Percentiles rank a stretch among this genome's conserved stretches.
phyloP scores from a whole-genome alignment of 1,284 basidiomycete species.

The Leccinum angustisporum region DNA sequence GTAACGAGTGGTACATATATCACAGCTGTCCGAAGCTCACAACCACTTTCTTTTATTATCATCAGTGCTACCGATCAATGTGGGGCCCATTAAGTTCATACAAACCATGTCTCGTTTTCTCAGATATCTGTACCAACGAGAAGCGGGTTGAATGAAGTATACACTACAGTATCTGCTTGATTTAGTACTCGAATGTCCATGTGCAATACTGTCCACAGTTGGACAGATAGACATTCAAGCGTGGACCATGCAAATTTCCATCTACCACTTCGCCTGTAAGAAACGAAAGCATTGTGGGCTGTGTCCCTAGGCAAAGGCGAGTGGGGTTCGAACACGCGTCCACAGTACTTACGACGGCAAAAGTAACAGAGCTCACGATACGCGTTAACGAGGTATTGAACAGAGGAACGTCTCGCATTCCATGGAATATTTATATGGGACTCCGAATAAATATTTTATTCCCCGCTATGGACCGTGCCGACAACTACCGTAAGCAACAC shows the following conservation, averaged over 20 bases:
- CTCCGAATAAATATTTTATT: slow-evolving; percentile 29
- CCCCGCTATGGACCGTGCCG: slow-evolving; percentile 25
- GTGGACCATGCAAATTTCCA: slow-evolving; percentile 55
- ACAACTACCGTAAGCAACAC: slow-evolving; percentile 11
- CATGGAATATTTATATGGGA: neutral
- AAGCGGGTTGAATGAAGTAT: neutral
- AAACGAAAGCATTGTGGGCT: slow-evolving; percentile 66
- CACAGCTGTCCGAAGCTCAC: neutral
- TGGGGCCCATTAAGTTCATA: neutral
- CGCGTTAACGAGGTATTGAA: neutral
- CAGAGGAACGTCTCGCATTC: neutral
- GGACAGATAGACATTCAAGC: slow-evolving; percentile 57
- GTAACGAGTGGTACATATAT: neutral
- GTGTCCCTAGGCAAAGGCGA: slow-evolving; percentile 68
- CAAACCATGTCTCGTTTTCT: neutral
- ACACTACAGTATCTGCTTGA: slow-evolving; percentile 40
- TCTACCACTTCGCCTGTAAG: slow-evolving; percentile 73
- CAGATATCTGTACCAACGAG: neutral
- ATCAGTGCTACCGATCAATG: too few relatives aligned
- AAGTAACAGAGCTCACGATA: neutral
- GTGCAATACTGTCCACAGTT: slow-evolving; percentile 22
- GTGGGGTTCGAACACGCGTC: slow-evolving; percentile 36
- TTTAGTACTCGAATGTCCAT: slow-evolving; percentile 76
- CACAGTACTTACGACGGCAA: neutral
- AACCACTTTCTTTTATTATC: neutral